Percentiles rank a stretch among this genome's conserved stretches.
phyloP scores from a whole-genome alignment of 306 rosid species.

The Cicer pinnatifidum region DNA sequence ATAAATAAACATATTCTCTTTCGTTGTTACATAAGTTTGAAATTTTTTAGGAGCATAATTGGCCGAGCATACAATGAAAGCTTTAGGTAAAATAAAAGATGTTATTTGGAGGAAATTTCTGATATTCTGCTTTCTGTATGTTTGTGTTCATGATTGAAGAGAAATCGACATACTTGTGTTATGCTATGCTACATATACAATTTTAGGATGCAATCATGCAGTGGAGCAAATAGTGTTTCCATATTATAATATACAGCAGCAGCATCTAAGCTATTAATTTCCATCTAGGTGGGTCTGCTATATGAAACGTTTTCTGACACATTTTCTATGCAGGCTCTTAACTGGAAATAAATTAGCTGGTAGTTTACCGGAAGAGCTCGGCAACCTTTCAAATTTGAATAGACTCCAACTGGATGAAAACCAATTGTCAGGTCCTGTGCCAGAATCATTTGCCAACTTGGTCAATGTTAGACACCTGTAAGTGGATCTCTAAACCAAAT shows the following conservation, averaged over 20 bases:
- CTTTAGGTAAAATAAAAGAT: constrained; percentile 9
- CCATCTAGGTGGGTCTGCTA: no score
- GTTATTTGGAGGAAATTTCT: constrained; percentile 4
- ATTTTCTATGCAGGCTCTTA: constrained; percentile 55
- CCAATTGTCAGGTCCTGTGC: constrained; percentile 60
- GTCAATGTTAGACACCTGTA: constrained; percentile 58
- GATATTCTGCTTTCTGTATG: constrained; percentile 27
- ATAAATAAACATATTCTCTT: neutral
- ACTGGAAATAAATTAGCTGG: constrained; percentile 65
- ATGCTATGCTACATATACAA: constrained; percentile 20
- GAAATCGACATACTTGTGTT: constrained; percentile 16
- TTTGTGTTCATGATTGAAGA: constrained; percentile 27
- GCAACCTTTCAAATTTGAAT: constrained; percentile 54
- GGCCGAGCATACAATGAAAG: constrained; percentile 6
- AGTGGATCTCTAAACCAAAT: constrained; percentile 47
- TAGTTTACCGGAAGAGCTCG: constrained; percentile 65
- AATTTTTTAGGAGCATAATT: constrained; percentile 12
- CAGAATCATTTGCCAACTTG: constrained; percentile 60
- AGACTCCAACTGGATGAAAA: constrained; percentile 62
- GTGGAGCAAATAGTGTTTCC: constrained; percentile 24
- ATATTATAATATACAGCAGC: no score
- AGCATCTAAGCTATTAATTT: no score
- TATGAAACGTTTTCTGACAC: constrained; percentile 27
- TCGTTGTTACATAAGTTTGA: constrained; percentile 1
- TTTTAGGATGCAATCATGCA: constrained; percentile 6